Percentiles rank a stretch among this genome's conserved stretches.
Evolutionary conservation across 208 protist genomes (phyloP).

Genomic region (Herpetomonas tarakana): DNA sequence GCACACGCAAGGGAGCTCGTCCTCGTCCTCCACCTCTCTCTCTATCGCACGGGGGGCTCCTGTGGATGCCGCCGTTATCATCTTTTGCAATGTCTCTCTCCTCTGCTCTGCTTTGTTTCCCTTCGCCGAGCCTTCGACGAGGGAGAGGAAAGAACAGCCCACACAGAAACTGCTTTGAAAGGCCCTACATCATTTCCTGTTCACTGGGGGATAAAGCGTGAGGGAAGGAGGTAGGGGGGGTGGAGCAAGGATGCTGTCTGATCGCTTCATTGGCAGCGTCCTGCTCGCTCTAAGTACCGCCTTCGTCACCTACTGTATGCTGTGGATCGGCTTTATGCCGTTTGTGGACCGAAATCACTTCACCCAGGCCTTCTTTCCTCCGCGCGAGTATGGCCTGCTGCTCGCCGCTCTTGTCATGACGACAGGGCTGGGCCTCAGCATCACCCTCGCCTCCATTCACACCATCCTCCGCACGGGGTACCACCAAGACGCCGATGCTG

Average conservation of each 20-base stretch:
- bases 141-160: too few relatives aligned
- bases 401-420: slow-evolving; percentile 54
- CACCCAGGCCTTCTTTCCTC: slow-evolving; percentile 68
- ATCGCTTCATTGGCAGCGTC: slow-evolving; percentile 61
- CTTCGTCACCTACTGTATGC: slow-evolving; percentile 69
- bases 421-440: slow-evolving; percentile 23
- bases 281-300: slow-evolving; percentile 40
- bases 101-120: too few relatives aligned
- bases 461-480: slow-evolving; percentile 54
- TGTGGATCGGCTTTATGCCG: slow-evolving; percentile 83
- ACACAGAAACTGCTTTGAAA: too few relatives aligned
- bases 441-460: slow-evolving; percentile 57
- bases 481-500: slow-evolving; percentile 5
- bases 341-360: slow-evolving; percentile 81
- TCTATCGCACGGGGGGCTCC: too few relatives aligned
- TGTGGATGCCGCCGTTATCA: too few relatives aligned
- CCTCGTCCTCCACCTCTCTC: too few relatives aligned
- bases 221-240: too few relatives aligned
- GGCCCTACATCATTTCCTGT: too few relatives aligned
- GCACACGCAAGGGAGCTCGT: too few relatives aligned
- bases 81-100: too few relatives aligned
- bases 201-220: too few relatives aligned
- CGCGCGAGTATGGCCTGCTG: slow-evolving; percentile 72
- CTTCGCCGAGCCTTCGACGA: too few relatives aligned
- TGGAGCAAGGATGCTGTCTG: slow-evolving; percentile 75